Conservation (phyloP, 2,329 filamentous ascomycete genomes). For the Fusarium graminum region DNA sequence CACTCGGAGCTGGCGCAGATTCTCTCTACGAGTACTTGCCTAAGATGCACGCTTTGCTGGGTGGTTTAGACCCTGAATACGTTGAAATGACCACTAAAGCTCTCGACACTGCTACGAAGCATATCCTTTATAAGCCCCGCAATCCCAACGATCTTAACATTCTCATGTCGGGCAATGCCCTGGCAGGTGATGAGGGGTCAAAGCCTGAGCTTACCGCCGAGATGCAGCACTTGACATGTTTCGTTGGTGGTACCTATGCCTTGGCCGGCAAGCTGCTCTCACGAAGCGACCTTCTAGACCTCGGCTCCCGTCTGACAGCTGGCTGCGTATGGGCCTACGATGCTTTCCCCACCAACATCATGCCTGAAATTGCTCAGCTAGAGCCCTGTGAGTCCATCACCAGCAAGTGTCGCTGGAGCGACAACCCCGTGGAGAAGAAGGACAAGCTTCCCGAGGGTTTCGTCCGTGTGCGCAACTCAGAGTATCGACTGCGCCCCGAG, state of each 20-base stretch:
- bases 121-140: constrained; percentile 78
- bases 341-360: constrained; percentile 63
- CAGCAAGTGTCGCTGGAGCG: constrained; percentile 55
- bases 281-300: constrained; percentile 60
- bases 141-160: constrained; percentile 70
- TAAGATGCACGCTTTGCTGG: constrained; percentile 72
- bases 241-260: constrained; percentile 77
- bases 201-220: constrained; percentile 51
- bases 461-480: constrained; percentile 61
- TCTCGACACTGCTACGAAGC: constrained; percentile 70
- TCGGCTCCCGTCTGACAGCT: constrained; percentile 63
- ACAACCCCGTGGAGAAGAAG: constrained; percentile 45
- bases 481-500: constrained; percentile 62
- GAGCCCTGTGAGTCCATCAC: constrained; percentile 54
- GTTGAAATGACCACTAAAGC: constrained; percentile 73
- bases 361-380: constrained; percentile 64
- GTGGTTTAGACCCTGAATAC: constrained; percentile 74
- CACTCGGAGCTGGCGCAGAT: constrained; percentile 61
- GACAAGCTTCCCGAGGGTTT: constrained; percentile 66
- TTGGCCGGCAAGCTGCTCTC: constrained; percentile 73
- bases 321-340: constrained; percentile 69
- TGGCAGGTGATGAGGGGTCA: constrained; percentile 46
- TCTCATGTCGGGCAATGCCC: constrained; percentile 65
- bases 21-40: constrained; percentile 71
- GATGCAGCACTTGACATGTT: constrained; percentile 75